Base-by-base conservation (phyloP, 306 rosid species). In the Benincasa hispida region DNA sequence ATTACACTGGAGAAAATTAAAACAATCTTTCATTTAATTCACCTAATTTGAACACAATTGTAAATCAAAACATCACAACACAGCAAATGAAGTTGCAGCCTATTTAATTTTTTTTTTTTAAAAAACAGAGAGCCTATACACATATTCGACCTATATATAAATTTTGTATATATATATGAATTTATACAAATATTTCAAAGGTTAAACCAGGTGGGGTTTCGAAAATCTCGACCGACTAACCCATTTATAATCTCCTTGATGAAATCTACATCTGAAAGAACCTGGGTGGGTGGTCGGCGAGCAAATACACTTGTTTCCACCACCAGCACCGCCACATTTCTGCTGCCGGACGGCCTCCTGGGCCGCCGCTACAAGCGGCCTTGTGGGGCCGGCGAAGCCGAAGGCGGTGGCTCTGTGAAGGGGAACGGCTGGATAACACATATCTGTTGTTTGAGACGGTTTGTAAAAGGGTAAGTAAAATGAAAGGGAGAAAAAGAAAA, bases 211-310 rank as follows among this genome's bases (percentile, higher is more conserved):
- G 65, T 25, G 2, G 65, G 65, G 9, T 25, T 58, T 58, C 25
- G 65, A 58, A 4, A 13, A 1, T 27, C n/a, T 15, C 10, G 42
- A 18, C 10, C 79, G 79, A 32, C 47, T 41, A 22, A 76, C 79
- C 79, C 60, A 76, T 61, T 11, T 76, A 54, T 76, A 76, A 8
- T 76, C 72, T 22, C 14, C 11, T 2, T 47, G 79, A 28, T 76
- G 79, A 30, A 37, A 60, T 41, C 79, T 60, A 61, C 79, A 76
- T 13, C 59, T 24, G 73, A 60, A 76, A 18, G 79, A 61, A 15
- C 72, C 79, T 34, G 60, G 79, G 45, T 76, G 79, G 30, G 39
- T 76, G 3, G 79, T 76, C 13, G 79, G 79, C 17, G 79, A 76
- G 72, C 73, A 76, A 15, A 76, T 32, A 76, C 79, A 76, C 72